Percentiles rank a stretch among this genome's conserved stretches.
Conservation (phyloP, 768 basidiomycete species). For the Cyathus striatus region DNA sequence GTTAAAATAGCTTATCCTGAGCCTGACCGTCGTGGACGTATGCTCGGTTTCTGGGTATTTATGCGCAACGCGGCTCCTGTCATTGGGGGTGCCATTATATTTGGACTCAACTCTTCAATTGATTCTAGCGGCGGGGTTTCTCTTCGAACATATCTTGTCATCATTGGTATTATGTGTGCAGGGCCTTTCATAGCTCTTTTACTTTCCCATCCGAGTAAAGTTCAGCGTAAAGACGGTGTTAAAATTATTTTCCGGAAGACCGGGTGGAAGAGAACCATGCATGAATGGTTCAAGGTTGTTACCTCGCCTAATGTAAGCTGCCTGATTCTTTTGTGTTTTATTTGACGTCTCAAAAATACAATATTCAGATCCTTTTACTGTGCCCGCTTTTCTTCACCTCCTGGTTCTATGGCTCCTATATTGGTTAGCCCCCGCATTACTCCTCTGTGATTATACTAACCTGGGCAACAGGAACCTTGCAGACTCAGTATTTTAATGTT, state of each 20-base stretch:
- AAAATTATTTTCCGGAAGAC: conserved; percentile 21
- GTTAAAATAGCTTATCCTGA: conserved; percentile 23
- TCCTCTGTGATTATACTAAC: background rate
- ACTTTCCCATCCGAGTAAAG: conserved; percentile 20
- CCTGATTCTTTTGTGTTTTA: background rate
- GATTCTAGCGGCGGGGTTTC: conserved; percentile 25
- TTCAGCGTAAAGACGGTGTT: conserved; percentile 24
- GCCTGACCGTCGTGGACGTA: conserved; percentile 24
- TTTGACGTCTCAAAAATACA: background rate
- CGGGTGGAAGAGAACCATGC: conserved; percentile 19
- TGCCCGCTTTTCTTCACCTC: conserved; percentile 27
- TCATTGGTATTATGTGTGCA: conserved; percentile 29
- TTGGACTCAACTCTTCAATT: conserved; percentile 19
- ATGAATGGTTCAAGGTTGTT: conserved; percentile 21
- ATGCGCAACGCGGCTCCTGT: conserved; percentile 26
- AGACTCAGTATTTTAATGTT: conserved; percentile 26
- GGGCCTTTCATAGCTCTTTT: conserved; percentile 24
- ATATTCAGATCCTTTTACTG: conserved; percentile 19
- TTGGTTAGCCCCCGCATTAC: conserved; percentile 9
- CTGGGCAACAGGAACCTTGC: conserved; percentile 17
- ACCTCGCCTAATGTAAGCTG: conserved; percentile 17
- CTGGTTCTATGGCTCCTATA: conserved; percentile 27
- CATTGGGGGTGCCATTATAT: conserved; percentile 28
- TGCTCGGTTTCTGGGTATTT: conserved; percentile 28
- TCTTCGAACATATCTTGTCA: conserved; percentile 24